A percentile compares a stretch with the other conserved stretches of the same genome.
Evolutionary conservation across 2,329 filamentous ascomycete species (phyloP).

Genomic region (Cercospora janseana): DNA sequence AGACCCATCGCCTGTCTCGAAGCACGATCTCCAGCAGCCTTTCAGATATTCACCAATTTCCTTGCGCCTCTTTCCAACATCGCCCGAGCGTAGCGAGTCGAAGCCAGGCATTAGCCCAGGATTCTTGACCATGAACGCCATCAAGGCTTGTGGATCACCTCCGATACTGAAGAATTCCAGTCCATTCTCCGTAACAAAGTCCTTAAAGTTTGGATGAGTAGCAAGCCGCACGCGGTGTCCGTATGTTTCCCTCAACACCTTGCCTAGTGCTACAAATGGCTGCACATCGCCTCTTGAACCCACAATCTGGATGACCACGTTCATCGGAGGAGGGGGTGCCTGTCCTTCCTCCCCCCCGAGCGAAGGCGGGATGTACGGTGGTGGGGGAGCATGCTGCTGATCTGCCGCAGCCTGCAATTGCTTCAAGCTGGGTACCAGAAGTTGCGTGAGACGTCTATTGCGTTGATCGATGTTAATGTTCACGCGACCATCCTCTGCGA

Average conservation of each 20-base stretch:
- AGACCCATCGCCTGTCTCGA: conserved; percentile 70
- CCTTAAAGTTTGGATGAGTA: conserved; percentile 50
- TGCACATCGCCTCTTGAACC: conserved; percentile 52
- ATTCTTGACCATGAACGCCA: conserved; percentile 87
- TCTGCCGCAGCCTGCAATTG: conserved; percentile 52
- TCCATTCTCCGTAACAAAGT: conserved; percentile 51
- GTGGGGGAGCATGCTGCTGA: conserved; percentile 53
- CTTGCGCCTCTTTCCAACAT: conserved; percentile 69
- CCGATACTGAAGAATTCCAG: conserved; percentile 54
- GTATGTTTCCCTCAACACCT: conserved; percentile 50
- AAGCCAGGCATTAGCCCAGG: conserved; percentile 81
- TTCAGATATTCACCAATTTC: conserved; percentile 77
- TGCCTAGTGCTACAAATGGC: conserved; percentile 51
- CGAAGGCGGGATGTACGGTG: conserved; percentile 70
- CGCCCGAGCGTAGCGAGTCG: conserved; percentile 71
- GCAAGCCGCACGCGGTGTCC: conserved; percentile 50
- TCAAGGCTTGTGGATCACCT: conserved; percentile 50
- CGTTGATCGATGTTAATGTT: conserved; percentile 77
- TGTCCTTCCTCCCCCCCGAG: conserved; percentile 64
- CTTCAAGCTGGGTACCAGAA: conserved; percentile 64
- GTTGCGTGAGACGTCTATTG: conserved; percentile 61
- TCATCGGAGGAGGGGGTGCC: conserved; percentile 49
- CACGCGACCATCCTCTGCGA: conserved; percentile 67
- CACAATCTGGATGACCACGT: conserved; percentile 51
- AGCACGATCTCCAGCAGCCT: conserved; percentile 83